Evolutionary conservation across 176 grass and related monocot genomes (phyloP).

Genomic region (Otatea glauca): DNA sequence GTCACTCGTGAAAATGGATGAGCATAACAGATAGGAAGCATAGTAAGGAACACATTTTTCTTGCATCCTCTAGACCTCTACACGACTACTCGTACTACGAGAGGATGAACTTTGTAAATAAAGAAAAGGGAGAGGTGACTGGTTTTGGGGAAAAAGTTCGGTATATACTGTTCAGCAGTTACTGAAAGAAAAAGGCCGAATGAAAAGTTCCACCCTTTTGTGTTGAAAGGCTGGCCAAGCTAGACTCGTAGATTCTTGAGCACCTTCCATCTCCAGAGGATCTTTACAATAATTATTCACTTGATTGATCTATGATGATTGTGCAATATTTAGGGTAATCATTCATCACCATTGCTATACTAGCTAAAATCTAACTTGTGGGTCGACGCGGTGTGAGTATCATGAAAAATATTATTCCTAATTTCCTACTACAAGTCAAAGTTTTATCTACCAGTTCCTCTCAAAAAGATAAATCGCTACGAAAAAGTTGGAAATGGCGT

Average conservation of each 20-base stretch:
- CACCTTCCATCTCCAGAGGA: slow-evolving; percentile 6
- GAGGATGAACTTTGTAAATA: background rate
- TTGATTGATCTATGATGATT: background rate
- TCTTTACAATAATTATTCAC: background rate
- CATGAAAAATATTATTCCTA: background rate
- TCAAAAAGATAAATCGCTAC: background rate
- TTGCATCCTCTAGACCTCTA: background rate
- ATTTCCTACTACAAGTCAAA: background rate
- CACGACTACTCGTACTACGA: background rate
- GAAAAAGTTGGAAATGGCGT: background rate
- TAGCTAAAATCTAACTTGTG: background rate
- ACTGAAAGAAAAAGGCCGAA: background rate
- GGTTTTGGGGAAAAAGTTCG: background rate
- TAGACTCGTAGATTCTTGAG: slow-evolving; percentile 45
- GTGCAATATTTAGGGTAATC: slow-evolving; percentile 30
- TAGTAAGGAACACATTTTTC: too few species aligned
- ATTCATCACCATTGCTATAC: background rate
- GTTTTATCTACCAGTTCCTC: background rate
- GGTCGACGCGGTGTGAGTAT: background rate
- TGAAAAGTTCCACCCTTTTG: background rate
- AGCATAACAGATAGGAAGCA: too few species aligned
- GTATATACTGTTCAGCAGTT: slow-evolving; percentile 7
- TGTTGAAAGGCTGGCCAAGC: slow-evolving; percentile 40
- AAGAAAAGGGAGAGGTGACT: background rate
- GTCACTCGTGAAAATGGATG: too few species aligned